Evolutionary conservation across 1,284 basidiomycete genomes (phyloP), one percentile per base, ranked within the genome.

Genomic region (Paramarasmius palmivorus): DNA sequence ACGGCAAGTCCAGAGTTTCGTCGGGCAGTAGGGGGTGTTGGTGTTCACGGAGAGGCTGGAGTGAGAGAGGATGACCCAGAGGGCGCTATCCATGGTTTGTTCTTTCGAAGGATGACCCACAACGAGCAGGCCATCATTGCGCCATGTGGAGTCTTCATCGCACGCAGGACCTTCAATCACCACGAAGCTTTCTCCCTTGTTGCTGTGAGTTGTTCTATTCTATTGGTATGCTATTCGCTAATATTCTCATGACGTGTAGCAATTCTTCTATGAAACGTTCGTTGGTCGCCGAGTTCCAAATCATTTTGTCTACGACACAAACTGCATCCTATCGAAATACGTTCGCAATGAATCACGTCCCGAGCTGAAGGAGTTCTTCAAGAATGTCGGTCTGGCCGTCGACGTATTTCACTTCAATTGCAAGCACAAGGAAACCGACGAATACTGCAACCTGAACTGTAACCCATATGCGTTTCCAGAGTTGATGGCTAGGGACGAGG

Each of bases 251-350:
- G 14, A 14, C 25, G 17, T n/a, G 6, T 32, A 48, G 46, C 17
- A 34, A 48, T 48, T 32, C 26, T 32, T 48, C 20, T 19, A 25
- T 10, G 20, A 48, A 3, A 48, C 26, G 26, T 48, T 34, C 26
- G 14, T 15, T 12, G 19, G 19, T n/a, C 17, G 25, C 34, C 46
- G n/a, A 14, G 19, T 19, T 9, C 46, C 46, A 17, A 32, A 48
- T 22, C 46, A 48, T 22, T 20, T 48, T 29, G 34, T 48, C 26
- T 48, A 25, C 26, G 20, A 48, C 32, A 19, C 20, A 20, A 48
- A 48, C 46, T 48, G 46, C 26, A 48, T 32, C 26, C 26, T 48
- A 6, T 34, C n/a, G 20, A 48, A 48, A 32, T 29, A 48, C 17
- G 26, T 32, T 14, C 17, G 46, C 8, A 48, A 20, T n/a, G 14